These are phyloP conservation scores for Stipa capillata DNA, from an alignment of 176 grass and related monocot species.

Conservation along the genomic window DNA sequence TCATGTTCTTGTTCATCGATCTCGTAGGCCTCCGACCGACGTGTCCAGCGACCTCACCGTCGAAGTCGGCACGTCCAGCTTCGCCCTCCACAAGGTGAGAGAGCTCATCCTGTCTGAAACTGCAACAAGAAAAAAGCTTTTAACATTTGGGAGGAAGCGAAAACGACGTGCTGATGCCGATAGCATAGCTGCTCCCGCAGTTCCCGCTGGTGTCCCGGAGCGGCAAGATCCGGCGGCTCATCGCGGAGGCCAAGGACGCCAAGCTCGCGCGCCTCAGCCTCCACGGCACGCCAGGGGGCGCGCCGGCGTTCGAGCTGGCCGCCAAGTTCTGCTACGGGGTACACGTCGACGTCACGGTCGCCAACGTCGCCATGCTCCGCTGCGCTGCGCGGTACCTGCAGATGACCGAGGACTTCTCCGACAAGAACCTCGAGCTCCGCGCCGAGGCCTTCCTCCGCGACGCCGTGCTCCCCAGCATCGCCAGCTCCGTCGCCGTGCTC, in stretches of 20 bases:
- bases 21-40: conserved; percentile 82
- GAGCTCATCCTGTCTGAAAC: background rate
- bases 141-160: too few species aligned
- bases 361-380: conserved; percentile 67
- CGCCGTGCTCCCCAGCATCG: conserved; percentile 56
- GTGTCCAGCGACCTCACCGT: conserved; percentile 94
- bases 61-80: conserved; percentile 81
- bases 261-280: conserved; percentile 63
- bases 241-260: conserved; percentile 62
- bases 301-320: conserved; percentile 72
- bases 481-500: conserved; percentile 61
- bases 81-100: conserved; percentile 96
- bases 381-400: conserved; percentile 82
- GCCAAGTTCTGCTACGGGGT: conserved; percentile 95
- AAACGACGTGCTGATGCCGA: conserved; percentile 24
- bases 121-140: background rate
- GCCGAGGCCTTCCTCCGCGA: conserved; percentile 67
- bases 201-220: conserved; percentile 92
- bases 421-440: conserved; percentile 64
- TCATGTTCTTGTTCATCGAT: background rate
- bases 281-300: conserved; percentile 54
- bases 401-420: conserved; percentile 78
- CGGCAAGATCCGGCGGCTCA: conserved; percentile 73
- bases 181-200: conserved; percentile 63
- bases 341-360: conserved; percentile 50